Evolutionary conservation across 352 stramenopile genomes (phyloP).

Genomic region (Globisporangium barbulae): DNA sequence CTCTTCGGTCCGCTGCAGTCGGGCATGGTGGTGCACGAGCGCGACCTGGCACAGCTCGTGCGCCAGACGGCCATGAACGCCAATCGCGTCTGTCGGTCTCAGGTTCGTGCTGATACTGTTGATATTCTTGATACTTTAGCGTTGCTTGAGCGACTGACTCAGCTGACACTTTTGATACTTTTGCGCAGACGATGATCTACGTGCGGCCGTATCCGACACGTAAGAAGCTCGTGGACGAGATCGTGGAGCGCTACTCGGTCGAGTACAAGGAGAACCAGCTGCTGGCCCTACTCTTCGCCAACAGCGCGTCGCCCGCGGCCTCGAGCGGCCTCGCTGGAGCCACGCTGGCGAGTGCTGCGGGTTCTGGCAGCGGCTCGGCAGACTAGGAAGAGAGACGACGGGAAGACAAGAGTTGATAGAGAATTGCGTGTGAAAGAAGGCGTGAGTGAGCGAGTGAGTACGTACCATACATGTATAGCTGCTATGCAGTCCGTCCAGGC

Average conservation of each 20-base stretch:
- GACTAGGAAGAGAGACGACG: background rate
- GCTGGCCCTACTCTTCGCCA: constrained; percentile 72
- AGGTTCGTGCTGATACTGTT: constrained; percentile 33
- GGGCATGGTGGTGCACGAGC: constrained; percentile 78
- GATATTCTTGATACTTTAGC: background rate
- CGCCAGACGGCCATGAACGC: constrained; percentile 88
- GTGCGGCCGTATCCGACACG: constrained; percentile 82
- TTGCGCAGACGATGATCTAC: constrained; percentile 71
- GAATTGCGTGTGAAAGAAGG: background rate
- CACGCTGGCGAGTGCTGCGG: background rate
- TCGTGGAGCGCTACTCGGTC: constrained; percentile 80
- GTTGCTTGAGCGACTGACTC: constrained; percentile 4
- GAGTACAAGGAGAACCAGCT: constrained; percentile 87
- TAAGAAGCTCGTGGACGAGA: constrained; percentile 87
- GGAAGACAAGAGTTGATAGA: background rate
- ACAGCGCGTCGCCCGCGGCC: constrained; percentile 6
- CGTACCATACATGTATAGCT: constrained; percentile 1
- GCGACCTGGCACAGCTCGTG: constrained; percentile 66
- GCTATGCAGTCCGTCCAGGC: background rate
- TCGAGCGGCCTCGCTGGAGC: background rate
- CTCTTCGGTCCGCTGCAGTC: constrained; percentile 78
- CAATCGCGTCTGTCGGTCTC: constrained; percentile 80
- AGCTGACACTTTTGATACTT: constrained; percentile 7
- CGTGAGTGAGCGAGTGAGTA: background rate
- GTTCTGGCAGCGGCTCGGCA: background rate